Evolutionary conservation across 2,329 filamentous ascomycete species (phyloP), one percentile per base, ranked within the genome.

Genomic region (Stagonosporopsis vannaccii): DNA sequence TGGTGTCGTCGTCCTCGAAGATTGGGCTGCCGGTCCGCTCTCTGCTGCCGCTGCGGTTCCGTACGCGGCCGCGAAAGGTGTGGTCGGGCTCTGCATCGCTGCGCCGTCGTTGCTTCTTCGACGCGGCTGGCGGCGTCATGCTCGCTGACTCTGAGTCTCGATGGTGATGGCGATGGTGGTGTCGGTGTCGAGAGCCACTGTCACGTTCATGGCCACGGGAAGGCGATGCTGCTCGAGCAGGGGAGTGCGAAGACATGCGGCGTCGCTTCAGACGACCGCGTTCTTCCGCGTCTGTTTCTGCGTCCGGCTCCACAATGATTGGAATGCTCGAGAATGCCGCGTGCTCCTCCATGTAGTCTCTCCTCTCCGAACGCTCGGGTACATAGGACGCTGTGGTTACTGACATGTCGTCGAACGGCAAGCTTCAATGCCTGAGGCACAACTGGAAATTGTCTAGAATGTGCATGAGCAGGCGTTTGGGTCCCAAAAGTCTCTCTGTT

Each of bases 41-140:
- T 37, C 61, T 50, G 44, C 59, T 63, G 33, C 58, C 56, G 19
- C 67, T 71, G 19, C 72, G 59, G 39, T 69, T 69, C 37, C 73
- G 59, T 37, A 60, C 63, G 7, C 73, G 63, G 1, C 73, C 73
- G 15, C 73, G 63, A 37, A 74, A 66, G 3, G 68, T 75, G 49
- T 75, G 73, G 37, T 76, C 73, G 8, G 65, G 67, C 52, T 73
- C 70, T 3, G 71, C 72, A 33, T 76, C 73, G 56, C 72, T 75
- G 13, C 73, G 59, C 23, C 73, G 61, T 7, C 73, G 54, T 25
- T 61, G 63, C 54, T 70, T 74, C 59, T 67, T 68, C 6, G 22
- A n/a, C 8, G 20, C 42, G 6, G 56, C 28, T 22, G 59, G 59
- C 11, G 69, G 68, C 5, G 70, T 62, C 23, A 69, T 61, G 40